Percentiles rank a stretch among this genome's conserved stretches.
These are phyloP conservation scores for Mycena filopes DNA, from an alignment of 768 basidiomycete species.

Conservation along the genomic window DNA sequence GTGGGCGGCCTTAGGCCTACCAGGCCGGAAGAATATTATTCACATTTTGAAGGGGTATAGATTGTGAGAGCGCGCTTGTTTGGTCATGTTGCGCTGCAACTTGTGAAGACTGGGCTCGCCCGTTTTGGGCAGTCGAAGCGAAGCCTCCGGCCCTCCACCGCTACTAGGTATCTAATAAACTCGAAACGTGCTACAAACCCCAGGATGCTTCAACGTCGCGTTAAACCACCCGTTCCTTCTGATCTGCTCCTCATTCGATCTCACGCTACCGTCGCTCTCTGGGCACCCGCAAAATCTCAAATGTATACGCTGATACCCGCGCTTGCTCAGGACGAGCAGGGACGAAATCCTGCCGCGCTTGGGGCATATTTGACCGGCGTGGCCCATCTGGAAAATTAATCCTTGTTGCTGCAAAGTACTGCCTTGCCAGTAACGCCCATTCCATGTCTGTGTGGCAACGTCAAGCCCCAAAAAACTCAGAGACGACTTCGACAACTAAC, in stretches of 20 bases:
- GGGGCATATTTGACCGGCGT: not conserved
- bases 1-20: too few relatives aligned
- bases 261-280: not conserved
- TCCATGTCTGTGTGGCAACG: not conserved
- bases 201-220: not conserved
- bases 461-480: too few relatives aligned
- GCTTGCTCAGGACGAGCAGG: not conserved
- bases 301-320: not conserved
- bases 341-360: not conserved
- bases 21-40: too few relatives aligned
- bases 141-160: not conserved
- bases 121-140: not conserved
- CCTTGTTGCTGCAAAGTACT: not conserved
- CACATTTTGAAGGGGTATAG: too few relatives aligned
- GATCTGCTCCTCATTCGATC: not conserved
- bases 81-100: too few relatives aligned
- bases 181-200: not conserved
- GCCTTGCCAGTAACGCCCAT: not conserved
- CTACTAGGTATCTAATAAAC: not conserved
- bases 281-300: not conserved
- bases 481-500: not conserved
- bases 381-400: slow-evolving; percentile 1
- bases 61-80: too few relatives aligned
- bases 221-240: not conserved
- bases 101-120: too few relatives aligned